Evolutionary conservation across 331 rosid species (phyloP).

Genomic region (Pyrus hybrid): DNA sequence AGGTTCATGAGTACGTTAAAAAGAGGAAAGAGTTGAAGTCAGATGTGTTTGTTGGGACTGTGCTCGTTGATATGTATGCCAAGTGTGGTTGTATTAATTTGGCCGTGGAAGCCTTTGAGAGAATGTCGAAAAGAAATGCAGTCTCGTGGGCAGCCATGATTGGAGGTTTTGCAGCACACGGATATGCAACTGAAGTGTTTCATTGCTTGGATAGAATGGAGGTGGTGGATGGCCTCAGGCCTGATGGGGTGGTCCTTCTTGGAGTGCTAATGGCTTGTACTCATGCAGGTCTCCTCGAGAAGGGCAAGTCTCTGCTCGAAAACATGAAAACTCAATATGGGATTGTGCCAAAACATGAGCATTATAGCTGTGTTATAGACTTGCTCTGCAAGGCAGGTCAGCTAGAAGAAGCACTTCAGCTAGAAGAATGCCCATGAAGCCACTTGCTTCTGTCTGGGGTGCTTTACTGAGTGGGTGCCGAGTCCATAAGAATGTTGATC

Average conservation of each 20-base stretch:
- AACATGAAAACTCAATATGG: conserved; percentile 28
- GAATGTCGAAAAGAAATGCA: conserved; percentile 26
- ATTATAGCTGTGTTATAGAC: conserved; percentile 36
- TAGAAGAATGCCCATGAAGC: conserved; percentile 37
- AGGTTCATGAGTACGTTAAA: conserved; percentile 30
- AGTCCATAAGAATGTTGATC: conserved; percentile 20
- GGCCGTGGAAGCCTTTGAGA: conserved; percentile 24
- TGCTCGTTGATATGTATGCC: conserved; percentile 37
- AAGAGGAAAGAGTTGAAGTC: conserved; percentile 19
- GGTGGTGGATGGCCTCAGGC: conserved; percentile 26
- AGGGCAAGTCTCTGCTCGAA: conserved; percentile 18
- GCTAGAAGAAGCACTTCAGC: conserved; percentile 23
- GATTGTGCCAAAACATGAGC: conserved; percentile 33
- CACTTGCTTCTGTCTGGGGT: conserved; percentile 47
- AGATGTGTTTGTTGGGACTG: conserved; percentile 20
- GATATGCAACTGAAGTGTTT: conserved; percentile 18
- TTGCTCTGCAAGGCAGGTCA: conserved; percentile 30
- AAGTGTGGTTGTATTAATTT: conserved; percentile 35
- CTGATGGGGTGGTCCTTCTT: conserved; percentile 29
- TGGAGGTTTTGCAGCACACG: conserved; percentile 30
- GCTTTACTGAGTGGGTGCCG: conserved; percentile 34
- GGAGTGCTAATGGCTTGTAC: conserved; percentile 30
- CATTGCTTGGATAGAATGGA: conserved; percentile 31
- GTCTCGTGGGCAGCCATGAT: conserved; percentile 44
- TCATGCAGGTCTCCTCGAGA: conserved; percentile 31